These are phyloP conservation scores for Rhododendron henanense DNA, from an alignment of 148 eudicot genomes.

Conservation along the genomic window DNA sequence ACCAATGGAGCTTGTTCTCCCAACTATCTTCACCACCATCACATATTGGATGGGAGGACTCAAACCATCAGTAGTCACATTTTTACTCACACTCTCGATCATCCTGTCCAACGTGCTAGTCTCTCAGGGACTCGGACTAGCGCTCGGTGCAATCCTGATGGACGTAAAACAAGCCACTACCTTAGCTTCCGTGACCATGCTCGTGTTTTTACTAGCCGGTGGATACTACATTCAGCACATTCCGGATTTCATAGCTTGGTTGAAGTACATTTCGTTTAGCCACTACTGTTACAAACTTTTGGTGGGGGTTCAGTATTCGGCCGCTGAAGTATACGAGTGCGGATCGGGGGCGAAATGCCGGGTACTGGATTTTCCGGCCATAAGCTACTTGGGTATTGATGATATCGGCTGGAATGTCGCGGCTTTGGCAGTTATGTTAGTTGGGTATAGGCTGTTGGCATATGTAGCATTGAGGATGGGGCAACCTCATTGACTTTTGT, in stretches of 20 bases:
- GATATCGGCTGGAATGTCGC: constrained; percentile 52
- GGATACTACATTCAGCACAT: constrained; percentile 82
- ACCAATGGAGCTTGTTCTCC: constrained; percentile 89
- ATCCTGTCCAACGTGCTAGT: constrained; percentile 73
- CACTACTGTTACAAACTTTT: constrained; percentile 83
- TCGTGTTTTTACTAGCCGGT: constrained; percentile 63
- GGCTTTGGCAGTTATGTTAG: constrained; percentile 64
- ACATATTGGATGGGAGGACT: constrained; percentile 91
- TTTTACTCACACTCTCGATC: constrained; percentile 47
- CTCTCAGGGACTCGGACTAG: constrained; percentile 82
- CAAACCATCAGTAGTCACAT: constrained; percentile 50
- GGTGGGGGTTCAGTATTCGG: constrained; percentile 63
- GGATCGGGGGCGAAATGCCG: constrained; percentile 41
- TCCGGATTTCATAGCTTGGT: constrained; percentile 61
- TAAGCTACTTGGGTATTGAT: constrained; percentile 48
- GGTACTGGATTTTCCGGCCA: constrained; percentile 61
- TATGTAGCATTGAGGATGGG: constrained; percentile 62
- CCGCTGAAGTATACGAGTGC: constrained; percentile 54
- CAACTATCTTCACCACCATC: constrained; percentile 57
- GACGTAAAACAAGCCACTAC: constrained; percentile 78
- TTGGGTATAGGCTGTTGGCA: constrained; percentile 72
- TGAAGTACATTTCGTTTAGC: constrained; percentile 64
- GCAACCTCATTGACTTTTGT: constrained; percentile 27
- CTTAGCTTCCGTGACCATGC: constrained; percentile 72
- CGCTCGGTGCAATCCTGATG: constrained; percentile 80